Evolutionary conservation across 2,329 filamentous ascomycete genomes (phyloP), one percentile per base, ranked within the genome.

Genomic region (Trichophyton benhamiae): DNA sequence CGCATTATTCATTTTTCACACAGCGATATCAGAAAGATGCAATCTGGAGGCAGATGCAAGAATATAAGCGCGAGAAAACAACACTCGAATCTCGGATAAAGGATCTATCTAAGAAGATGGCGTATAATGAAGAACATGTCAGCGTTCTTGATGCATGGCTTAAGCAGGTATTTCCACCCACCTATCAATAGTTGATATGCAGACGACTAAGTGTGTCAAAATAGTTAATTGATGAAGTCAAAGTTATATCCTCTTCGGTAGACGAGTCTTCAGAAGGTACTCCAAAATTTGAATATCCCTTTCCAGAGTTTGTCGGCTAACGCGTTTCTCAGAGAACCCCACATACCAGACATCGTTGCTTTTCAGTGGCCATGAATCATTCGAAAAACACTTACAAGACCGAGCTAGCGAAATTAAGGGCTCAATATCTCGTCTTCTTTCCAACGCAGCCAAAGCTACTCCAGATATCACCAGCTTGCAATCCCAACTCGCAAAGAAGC

Each of bases 21-120:
- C 75, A 95, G 90, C 85, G 87, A 72, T 94, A 88, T 70, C 88
- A 92, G 77, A 99, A 97, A 78, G 94, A 96, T 78, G 94, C 94
- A 66, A 96, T 99, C 72, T 87, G 89, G 70, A 89, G 95, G 62
- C 92, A 96, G 77, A 96, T 99, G 91, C 89, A 91, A 72, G 94
- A 97, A 76, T 96, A 95, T 76, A 96, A 95, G 77, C 86, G 94
- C 68, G 90, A 95, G 72, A 91, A 91, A 72, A 81, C 82, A 62
- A 88, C 87, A 46, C 79, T 95, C 65, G 91, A 97, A 77, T 80
- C 84, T 62, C 88, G 89, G 70, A 79, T 96, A 64, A 87, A 87
- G 71, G 88, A 95, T 66, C 79, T 95, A 65, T 83, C 88, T 66
- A 91, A 90, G 72, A 83, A 85, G 70, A 84, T 88, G 33, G 81